A percentile compares a stretch with the other conserved stretches of the same genome.
Evolutionary conservation across 2,329 filamentous ascomycete genomes (phyloP).

Genomic region (Nannizzia gypsea): DNA sequence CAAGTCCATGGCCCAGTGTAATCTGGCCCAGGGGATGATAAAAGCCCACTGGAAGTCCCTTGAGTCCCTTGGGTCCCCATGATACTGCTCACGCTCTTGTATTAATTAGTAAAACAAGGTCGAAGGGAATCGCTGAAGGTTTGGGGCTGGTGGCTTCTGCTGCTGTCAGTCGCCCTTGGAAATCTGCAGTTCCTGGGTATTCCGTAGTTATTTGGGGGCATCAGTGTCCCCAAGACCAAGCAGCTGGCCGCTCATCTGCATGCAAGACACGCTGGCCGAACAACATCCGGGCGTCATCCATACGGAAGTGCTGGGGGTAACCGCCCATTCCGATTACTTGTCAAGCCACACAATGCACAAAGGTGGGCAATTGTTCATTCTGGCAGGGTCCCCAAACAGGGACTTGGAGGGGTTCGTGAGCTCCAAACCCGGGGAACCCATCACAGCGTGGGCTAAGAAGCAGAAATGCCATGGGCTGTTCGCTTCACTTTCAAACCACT

Average conservation of each 20-base stretch:
- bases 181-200: neutral
- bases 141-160: neutral
- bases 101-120: neutral
- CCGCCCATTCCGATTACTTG: neutral
- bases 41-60: neutral
- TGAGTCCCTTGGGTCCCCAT: neutral
- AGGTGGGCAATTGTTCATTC: neutral
- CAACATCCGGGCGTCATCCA: neutral
- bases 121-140: neutral
- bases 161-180: neutral
- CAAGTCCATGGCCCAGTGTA: neutral
- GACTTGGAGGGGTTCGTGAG: neutral
- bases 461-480: neutral
- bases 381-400: conserved; percentile 1
- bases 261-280: neutral
- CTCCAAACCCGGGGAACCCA: conserved; percentile 1
- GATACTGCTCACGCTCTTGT: neutral
- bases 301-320: neutral
- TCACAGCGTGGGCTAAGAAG: neutral
- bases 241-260: neutral
- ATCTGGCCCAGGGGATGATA: neutral
- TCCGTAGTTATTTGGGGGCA: neutral
- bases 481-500: conserved; percentile 3
- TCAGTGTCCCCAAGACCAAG: neutral
- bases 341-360: conserved; percentile 1